phyloP scores from a whole-genome alignment of 176 grass and related monocot species.

The Hsuehochloa calcarea region DNA sequence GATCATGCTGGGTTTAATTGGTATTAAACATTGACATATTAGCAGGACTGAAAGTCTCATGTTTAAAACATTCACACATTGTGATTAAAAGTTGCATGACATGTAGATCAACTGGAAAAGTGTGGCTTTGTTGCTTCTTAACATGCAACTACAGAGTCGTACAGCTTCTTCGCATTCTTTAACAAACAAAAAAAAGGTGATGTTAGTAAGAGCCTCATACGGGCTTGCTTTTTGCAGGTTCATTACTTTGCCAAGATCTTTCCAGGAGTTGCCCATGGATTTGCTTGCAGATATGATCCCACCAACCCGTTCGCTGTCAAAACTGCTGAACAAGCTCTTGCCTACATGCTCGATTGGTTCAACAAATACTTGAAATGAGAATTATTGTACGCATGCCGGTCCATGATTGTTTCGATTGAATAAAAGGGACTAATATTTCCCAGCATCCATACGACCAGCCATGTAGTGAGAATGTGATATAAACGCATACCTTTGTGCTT shows the following conservation, averaged over 20 bases:
- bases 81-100: too few species aligned
- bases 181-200: not conserved
- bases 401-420: too few species aligned
- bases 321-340: not conserved
- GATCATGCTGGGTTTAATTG: not conserved
- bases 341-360: slow-evolving; percentile 34
- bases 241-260: slow-evolving; percentile 34
- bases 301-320: slow-evolving; percentile 24
- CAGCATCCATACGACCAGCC: too few species aligned
- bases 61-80: not conserved
- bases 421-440: too few species aligned
- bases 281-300: slow-evolving; percentile 31
- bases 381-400: not conserved
- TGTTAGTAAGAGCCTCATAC: not conserved
- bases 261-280: slow-evolving; percentile 5
- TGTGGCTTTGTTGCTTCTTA: not conserved
- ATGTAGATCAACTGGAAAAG: not conserved
- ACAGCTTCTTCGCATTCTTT: not conserved
- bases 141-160: not conserved
- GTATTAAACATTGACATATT: not conserved
- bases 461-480: too few species aligned
- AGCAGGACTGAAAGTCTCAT: not conserved
- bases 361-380: slow-evolving; percentile 20
- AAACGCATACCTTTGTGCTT: too few species aligned
- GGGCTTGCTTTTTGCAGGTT: slow-evolving; percentile 2